Percentiles rank a stretch among this genome's conserved stretches.
Conservation (phyloP, 805 yeast genomes). For the Wickerhamiella australiensis region DNA sequence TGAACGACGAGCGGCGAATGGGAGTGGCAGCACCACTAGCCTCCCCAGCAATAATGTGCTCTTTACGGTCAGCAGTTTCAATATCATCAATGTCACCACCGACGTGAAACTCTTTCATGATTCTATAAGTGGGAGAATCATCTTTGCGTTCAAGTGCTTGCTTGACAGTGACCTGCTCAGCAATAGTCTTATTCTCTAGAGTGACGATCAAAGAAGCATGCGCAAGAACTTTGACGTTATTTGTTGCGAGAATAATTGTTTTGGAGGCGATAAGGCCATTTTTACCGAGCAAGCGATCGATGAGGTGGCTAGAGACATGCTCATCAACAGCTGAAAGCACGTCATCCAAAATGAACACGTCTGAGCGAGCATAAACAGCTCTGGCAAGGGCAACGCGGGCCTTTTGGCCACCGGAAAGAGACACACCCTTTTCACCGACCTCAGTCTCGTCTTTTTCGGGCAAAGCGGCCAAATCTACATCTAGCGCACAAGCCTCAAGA, state of each 20-base stretch:
- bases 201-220: slow-evolving; percentile 57
- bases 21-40: slow-evolving; percentile 25
- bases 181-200: slow-evolving; percentile 36
- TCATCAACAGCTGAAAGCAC: slow-evolving; percentile 95
- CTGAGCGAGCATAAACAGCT: slow-evolving; percentile 92
- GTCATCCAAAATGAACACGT: slow-evolving; percentile 81
- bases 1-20: slow-evolving; percentile 12
- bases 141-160: slow-evolving; percentile 35
- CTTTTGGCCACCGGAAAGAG: slow-evolving; percentile 95
- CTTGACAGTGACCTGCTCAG: slow-evolving; percentile 47
- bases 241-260: slow-evolving; percentile 68
- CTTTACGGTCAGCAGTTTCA: slow-evolving; percentile 56
- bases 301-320: slow-evolving; percentile 82
- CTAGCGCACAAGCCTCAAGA: slow-evolving; percentile 76
- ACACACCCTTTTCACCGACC: slow-evolving; percentile 96
- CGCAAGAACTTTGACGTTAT: slow-evolving; percentile 62
- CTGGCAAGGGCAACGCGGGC: slow-evolving; percentile 90
- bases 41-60: slow-evolving; percentile 40
- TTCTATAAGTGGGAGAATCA: slow-evolving; percentile 16
- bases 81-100: slow-evolving; percentile 73
- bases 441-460: slow-evolving; percentile 85
- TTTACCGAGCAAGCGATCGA: slow-evolving; percentile 62
- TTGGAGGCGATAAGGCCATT: slow-evolving; percentile 58
- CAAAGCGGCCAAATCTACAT: slow-evolving; percentile 61
- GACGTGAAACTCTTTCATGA: slow-evolving; percentile 42